phyloP scores from a whole-genome alignment of 2,329 filamentous ascomycete genomes.

The Blumeriella jaapii region DNA sequence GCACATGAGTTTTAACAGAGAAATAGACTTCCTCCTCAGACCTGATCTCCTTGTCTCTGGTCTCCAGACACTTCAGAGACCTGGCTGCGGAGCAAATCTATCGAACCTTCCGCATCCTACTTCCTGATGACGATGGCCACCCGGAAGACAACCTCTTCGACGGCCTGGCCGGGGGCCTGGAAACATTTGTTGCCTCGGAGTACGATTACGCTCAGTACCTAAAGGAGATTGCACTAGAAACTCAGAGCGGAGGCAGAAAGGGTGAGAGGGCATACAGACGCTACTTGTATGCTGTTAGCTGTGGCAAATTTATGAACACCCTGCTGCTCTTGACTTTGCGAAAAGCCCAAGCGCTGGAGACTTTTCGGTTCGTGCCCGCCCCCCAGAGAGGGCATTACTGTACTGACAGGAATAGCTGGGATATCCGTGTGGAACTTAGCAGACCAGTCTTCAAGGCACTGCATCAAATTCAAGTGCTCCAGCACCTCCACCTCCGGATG shows the following conservation, averaged over 20 bases:
- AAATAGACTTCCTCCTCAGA: conserved; percentile 39
- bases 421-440: conserved; percentile 51
- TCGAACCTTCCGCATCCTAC: conserved; percentile 47
- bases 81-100: conserved; percentile 48
- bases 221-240: conserved; percentile 44
- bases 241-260: conserved; percentile 38
- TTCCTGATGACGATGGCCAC: conserved; percentile 46
- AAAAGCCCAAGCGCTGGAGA: conserved; percentile 42
- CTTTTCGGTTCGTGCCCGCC: conserved; percentile 36
- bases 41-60: conserved; percentile 45
- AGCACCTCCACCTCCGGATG: conserved; percentile 45
- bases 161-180: conserved; percentile 43
- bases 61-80: conserved; percentile 45
- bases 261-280: conserved; percentile 42
- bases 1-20: not conserved
- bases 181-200: conserved; percentile 51
- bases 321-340: conserved; percentile 44
- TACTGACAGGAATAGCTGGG: conserved; percentile 38
- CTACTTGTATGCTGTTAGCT: conserved; percentile 43
- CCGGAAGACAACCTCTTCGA: conserved; percentile 43
- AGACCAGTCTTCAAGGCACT: conserved; percentile 44
- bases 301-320: conserved; percentile 54
- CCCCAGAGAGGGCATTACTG: not conserved
- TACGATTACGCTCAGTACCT: conserved; percentile 51
- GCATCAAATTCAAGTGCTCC: conserved; percentile 40